Evolutionary conservation across 257 asterid species (phyloP).

Genomic region (Striga asiatica): DNA sequence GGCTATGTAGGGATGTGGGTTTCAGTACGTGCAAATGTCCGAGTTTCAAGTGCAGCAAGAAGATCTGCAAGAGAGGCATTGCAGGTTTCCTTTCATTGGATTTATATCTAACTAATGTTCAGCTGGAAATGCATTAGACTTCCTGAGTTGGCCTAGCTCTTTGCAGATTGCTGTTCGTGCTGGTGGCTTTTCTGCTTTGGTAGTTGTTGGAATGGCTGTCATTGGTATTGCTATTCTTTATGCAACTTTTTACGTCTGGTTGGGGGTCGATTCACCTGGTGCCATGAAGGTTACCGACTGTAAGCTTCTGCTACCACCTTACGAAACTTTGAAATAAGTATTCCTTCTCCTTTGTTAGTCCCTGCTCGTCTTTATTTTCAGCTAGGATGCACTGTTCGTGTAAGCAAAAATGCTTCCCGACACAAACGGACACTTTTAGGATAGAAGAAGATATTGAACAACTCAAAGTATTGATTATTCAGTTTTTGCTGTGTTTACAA

Average conservation of each 20-base stretch:
- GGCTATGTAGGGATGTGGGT: constrained; percentile 99
- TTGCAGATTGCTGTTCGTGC: constrained; percentile 96
- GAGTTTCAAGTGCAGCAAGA: constrained; percentile 98
- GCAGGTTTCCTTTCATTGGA: constrained; percentile 46
- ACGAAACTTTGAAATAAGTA: not conserved
- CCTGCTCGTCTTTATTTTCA: no score
- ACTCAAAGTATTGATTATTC: no score
- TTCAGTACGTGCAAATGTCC: constrained; percentile 97
- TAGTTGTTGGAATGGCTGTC: constrained; percentile 98
- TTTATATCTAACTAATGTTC: constrained; percentile 5
- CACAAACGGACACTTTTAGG: no score
- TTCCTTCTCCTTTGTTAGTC: not conserved
- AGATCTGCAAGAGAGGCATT: constrained; percentile 96
- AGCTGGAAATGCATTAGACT: constrained; percentile 10
- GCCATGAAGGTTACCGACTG: constrained; percentile 86
- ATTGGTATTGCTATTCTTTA: constrained; percentile 84
- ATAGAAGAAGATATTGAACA: no score
- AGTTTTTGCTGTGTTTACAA: no score
- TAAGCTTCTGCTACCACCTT: constrained; percentile 33
- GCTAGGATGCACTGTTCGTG: no score
- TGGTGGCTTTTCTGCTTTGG: constrained; percentile 97
- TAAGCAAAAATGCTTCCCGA: no score
- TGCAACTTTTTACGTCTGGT: constrained; percentile 74
- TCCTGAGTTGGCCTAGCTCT: constrained; percentile 18
- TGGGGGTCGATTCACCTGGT: constrained; percentile 87